Evolutionary conservation across 495 filamentous ascomycete genomes (phyloP).

Genomic region (Daldinia bambusicola): DNA sequence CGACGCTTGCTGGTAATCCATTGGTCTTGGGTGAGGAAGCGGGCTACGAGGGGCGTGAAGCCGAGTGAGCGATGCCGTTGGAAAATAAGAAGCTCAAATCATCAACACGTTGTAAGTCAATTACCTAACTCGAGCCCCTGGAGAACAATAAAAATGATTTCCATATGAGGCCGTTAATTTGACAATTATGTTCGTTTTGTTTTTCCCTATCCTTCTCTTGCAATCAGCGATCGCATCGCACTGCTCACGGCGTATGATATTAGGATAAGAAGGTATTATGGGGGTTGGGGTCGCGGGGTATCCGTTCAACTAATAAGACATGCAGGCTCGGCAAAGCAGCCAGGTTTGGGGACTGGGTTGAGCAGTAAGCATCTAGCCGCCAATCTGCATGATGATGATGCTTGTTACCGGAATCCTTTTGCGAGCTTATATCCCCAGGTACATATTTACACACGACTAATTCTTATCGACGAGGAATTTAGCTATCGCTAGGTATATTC

Average conservation of each 20-base stretch:
- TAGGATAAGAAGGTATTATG: conserved; percentile 6
- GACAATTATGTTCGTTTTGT: not conserved
- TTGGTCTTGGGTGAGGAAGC: conserved; percentile 9
- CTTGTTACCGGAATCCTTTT: not conserved
- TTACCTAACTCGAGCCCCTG: not conserved
- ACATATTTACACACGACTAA: not conserved
- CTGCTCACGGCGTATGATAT: not conserved
- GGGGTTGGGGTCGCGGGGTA: conserved; percentile 42
- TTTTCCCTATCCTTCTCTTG: not conserved
- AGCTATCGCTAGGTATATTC: not conserved
- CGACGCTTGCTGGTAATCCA: conserved; percentile 34
- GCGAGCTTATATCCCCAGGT: not conserved
- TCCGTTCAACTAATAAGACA: conserved; percentile 9
- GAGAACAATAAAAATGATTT: not conserved
- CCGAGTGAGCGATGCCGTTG: no score
- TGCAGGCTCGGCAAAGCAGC: conserved; percentile 34
- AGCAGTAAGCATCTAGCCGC: conserved; percentile 22
- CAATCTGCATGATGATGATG: conserved; percentile 17
- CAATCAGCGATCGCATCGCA: not conserved
- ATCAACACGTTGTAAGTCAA: not conserved
- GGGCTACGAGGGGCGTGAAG: not conserved
- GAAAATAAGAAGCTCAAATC: not conserved
- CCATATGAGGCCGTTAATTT: not conserved
- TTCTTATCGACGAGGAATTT: not conserved
- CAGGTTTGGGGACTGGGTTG: conserved; percentile 16